These are phyloP conservation scores for Cladosporium colombiae DNA, from an alignment of 2,329 filamentous ascomycete genomes.

Conservation along the genomic window DNA sequence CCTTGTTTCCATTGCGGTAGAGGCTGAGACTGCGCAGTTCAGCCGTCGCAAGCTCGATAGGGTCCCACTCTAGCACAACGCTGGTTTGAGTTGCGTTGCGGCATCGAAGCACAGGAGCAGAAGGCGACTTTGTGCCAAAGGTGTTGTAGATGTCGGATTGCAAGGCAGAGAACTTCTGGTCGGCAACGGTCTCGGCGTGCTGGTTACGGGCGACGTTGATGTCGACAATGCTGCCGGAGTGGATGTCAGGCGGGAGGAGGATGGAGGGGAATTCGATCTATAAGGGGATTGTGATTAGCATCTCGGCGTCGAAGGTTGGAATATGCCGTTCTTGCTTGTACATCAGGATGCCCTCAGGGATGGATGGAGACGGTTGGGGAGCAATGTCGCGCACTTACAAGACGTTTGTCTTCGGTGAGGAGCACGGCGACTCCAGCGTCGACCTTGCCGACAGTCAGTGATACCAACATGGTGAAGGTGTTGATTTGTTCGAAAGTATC, in stretches of 20 bases:
- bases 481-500: background rate
- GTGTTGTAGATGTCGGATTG: conserved; percentile 84
- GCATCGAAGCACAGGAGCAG: conserved; percentile 78
- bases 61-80: conserved; percentile 97
- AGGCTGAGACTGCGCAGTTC: conserved; percentile 86
- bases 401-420: conserved; percentile 91
- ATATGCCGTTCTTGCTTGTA: conserved; percentile 8
- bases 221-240: conserved; percentile 95
- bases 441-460: conserved; percentile 97
- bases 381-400: conserved; percentile 61
- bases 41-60: conserved; percentile 87
- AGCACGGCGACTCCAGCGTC: conserved; percentile 97
- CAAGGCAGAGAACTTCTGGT: conserved; percentile 76
- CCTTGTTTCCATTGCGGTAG: conserved; percentile 95
- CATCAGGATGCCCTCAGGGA: conserved; percentile 4
- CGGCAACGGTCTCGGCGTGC: conserved; percentile 71
- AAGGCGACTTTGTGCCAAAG: conserved; percentile 79
- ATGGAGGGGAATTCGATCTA: conserved; percentile 99
- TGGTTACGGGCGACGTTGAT: conserved; percentile 91
- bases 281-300: conserved; percentile 16
- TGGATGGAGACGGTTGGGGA: background rate
- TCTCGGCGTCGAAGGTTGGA: background rate
- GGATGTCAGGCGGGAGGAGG: conserved; percentile 90
- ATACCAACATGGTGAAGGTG: conserved; percentile 76
- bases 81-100: conserved; percentile 98